Conservation (phyloP, 1,284 basidiomycete species). For the Megacollybia platyphylla region DNA sequence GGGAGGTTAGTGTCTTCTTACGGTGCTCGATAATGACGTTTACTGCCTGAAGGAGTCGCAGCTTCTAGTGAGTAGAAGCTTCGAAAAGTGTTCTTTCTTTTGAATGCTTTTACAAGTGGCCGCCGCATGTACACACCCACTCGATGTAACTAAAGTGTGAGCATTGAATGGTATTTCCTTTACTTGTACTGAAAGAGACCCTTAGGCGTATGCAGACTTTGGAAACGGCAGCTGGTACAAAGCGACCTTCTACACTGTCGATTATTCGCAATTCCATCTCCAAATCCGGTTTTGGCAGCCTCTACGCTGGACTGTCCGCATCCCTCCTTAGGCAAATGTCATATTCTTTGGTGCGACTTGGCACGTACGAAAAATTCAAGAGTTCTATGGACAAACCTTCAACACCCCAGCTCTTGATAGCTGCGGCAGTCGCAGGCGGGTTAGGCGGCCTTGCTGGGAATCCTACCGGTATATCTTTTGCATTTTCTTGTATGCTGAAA, state of each 20-base stretch:
- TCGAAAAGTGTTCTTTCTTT: not conserved
- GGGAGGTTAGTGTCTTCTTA: conserved; percentile 40
- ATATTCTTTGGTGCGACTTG: conserved; percentile 80
- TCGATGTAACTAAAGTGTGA: conserved; percentile 82
- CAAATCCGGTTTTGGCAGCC: conserved; percentile 54
- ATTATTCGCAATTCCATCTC: conserved; percentile 45
- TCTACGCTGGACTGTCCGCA: conserved; percentile 77
- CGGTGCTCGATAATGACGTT: not conserved
- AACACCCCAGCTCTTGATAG: conserved; percentile 40
- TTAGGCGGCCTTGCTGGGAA: conserved; percentile 75
- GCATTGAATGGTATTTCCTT: conserved; percentile 11
- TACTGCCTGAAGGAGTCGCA: conserved; percentile 40
- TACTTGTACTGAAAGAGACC: not conserved
- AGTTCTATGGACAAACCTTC: conserved; percentile 37
- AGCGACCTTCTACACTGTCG: conserved; percentile 41
- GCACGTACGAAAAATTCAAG: conserved; percentile 75
- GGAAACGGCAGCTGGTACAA: conserved; percentile 23
- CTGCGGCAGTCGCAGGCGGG: conserved; percentile 62
- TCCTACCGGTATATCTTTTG: conserved; percentile 46
- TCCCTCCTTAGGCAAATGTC: conserved; percentile 87
- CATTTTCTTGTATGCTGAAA: conserved; percentile 1
- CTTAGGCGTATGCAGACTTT: conserved; percentile 71
- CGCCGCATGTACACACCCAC: conserved; percentile 74
- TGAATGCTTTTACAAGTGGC: conserved; percentile 45
- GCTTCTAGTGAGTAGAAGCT: conserved; percentile 50